Conservation (phyloP, 257 asterid species). For the Solanum chiquidenum region DNA sequence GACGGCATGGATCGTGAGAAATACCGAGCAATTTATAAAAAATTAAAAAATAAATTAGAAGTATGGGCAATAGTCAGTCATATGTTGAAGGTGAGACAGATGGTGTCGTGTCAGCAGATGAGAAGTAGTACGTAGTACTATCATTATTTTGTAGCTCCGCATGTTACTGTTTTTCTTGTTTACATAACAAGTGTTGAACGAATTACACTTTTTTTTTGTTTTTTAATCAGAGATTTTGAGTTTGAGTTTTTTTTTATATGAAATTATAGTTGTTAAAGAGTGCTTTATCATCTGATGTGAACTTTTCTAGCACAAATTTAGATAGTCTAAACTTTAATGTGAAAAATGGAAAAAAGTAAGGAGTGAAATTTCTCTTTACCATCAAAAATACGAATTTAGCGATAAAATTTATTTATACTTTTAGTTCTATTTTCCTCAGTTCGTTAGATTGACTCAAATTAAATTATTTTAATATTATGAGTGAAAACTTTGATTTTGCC, state of each 20-base stretch:
- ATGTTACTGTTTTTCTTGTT: neutral
- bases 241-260: accelerated
- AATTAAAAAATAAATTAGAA: neutral
- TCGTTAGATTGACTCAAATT: neutral
- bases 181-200: neutral
- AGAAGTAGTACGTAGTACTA: neutral
- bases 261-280: accelerated
- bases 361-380: neutral
- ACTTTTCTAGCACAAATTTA: too few species aligned
- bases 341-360: neutral
- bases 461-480: too few species aligned
- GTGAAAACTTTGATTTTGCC: too few species aligned
- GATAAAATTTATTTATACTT: too few species aligned
- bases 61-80: neutral
- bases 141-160: neutral
- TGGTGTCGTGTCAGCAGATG: neutral
- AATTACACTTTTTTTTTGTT: too few species aligned
- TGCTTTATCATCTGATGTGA: too few species aligned
- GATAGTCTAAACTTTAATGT: neutral
- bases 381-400: too few species aligned
- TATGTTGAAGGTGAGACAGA: neutral
- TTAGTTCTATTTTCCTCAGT: too few species aligned
- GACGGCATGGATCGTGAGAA: too few species aligned
- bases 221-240: too few species aligned
- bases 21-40: too few species aligned